Evolutionary conservation across 352 stramenopile genomes (phyloP).

Genomic region (Pilasporangium apinafurcum): DNA sequence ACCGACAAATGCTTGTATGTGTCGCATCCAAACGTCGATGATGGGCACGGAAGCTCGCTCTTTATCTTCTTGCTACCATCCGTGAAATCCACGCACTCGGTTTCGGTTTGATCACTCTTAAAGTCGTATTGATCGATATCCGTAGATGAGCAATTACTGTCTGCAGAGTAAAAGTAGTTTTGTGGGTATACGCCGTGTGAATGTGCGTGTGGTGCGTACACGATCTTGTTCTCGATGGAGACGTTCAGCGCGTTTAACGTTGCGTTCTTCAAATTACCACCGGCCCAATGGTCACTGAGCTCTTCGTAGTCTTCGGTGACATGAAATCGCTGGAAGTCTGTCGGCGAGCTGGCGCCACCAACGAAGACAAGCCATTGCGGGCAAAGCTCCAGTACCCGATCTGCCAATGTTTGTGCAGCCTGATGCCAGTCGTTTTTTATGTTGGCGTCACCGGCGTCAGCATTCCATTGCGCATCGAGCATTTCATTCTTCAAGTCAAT

Average conservation of each 20-base stretch:
- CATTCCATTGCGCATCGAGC: constrained; percentile 27
- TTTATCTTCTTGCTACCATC: constrained; percentile 23
- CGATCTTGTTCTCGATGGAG: constrained; percentile 44
- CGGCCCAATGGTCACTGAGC: constrained; percentile 46
- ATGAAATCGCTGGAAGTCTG: constrained; percentile 20
- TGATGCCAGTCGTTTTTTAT: constrained; percentile 32
- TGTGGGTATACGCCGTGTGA: constrained; percentile 42
- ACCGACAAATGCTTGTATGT: constrained; percentile 31
- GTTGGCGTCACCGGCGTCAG: constrained; percentile 11
- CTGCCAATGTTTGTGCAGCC: constrained; percentile 25
- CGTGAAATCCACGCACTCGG: constrained; percentile 36
- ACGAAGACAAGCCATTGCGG: constrained; percentile 65
- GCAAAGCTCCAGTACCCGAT: constrained; percentile 37
- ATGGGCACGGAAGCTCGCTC: constrained; percentile 28
- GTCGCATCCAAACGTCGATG: constrained; percentile 29
- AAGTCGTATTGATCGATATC: constrained; percentile 17
- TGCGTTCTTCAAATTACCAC: constrained; percentile 58
- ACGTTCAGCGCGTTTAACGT: constrained; percentile 35
- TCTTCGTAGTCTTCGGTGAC: constrained; percentile 33
- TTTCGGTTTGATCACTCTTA: constrained; percentile 8
- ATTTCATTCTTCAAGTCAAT: constrained; percentile 65
- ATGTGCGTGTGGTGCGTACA: constrained; percentile 60
- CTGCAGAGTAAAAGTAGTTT: constrained; percentile 49
- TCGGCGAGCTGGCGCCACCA: constrained; percentile 41
- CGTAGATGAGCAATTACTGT: constrained; percentile 36